phyloP scores from a whole-genome alignment of 2,329 filamentous ascomycete species.

The Botrytis squamosa region DNA sequence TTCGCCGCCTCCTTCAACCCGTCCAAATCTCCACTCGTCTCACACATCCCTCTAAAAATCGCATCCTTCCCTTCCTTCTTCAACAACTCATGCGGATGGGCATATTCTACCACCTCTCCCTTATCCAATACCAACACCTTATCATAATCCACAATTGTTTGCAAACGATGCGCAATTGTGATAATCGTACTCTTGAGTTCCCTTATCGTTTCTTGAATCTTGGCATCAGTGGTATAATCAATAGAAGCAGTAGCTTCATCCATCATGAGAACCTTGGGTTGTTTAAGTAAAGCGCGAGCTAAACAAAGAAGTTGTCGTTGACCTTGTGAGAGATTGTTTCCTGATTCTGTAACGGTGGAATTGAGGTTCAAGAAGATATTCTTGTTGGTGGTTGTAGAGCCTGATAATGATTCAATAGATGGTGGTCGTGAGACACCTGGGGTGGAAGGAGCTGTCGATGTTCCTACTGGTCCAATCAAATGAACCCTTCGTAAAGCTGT shows the following conservation, averaged over 20 bases:
- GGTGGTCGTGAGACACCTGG: conserved; percentile 37
- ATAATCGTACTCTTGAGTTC: conserved; percentile 91
- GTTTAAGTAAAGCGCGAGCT: conserved; percentile 86
- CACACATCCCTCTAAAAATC: conserved; percentile 65
- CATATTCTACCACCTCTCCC: conserved; percentile 83
- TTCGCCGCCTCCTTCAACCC: conserved; percentile 53
- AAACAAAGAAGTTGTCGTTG: conserved; percentile 94
- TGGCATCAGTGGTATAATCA: conserved; percentile 91
- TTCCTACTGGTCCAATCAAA: conserved; percentile 61
- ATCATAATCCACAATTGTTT: conserved; percentile 98
- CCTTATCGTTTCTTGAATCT: conserved; percentile 96
- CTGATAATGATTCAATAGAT: conserved; percentile 30
- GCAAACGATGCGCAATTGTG: conserved; percentile 91
- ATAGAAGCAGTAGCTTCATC: conserved; percentile 98
- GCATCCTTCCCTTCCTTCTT: conserved; percentile 55
- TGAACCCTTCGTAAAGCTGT: conserved; percentile 83
- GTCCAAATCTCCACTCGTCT: conserved; percentile 64
- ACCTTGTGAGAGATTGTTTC: conserved; percentile 91
- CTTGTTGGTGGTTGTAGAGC: conserved; percentile 66
- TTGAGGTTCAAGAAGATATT: conserved; percentile 89
- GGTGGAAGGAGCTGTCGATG: conserved; percentile 36
- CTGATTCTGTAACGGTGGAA: conserved; percentile 83
- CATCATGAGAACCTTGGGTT: conserved; percentile 94
- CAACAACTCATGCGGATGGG: conserved; percentile 82
- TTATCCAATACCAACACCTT: conserved; percentile 94